Evolutionary conservation across 2,329 filamentous ascomycete genomes (phyloP).

Genomic region (Alternaria alternata): DNA sequence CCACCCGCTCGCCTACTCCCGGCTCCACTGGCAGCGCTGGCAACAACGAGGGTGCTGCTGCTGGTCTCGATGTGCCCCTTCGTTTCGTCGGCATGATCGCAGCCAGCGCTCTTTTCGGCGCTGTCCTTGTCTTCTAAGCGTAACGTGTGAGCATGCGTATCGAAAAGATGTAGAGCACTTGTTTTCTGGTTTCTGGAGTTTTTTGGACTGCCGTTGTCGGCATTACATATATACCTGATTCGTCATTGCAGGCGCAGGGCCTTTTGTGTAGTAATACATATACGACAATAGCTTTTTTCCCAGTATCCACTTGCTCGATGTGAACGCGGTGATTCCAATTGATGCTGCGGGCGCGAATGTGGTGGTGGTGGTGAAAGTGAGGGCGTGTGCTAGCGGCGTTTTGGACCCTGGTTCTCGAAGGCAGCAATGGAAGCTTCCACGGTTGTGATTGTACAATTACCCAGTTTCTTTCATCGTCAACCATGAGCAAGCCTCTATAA

Average conservation of each 20-base stretch:
- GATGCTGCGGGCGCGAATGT: neutral
- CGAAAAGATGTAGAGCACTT: constrained; percentile 12
- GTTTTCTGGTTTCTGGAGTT: constrained; percentile 12
- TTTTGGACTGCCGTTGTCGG: constrained; percentile 3
- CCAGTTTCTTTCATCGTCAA: neutral
- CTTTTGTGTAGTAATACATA: constrained; percentile 21
- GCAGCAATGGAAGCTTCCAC: constrained; percentile 19
- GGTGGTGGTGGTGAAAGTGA: neutral
- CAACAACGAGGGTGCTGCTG: constrained; percentile 26
- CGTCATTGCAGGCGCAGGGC: constrained; percentile 18
- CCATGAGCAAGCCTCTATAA: neutral
- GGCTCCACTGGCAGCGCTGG: constrained; percentile 15
- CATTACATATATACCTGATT: constrained; percentile 17
- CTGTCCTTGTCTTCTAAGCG: constrained; percentile 41
- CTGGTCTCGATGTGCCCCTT: constrained; percentile 37
- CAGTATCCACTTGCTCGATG: neutral
- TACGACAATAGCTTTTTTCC: neutral
- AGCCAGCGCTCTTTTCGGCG: constrained; percentile 44
- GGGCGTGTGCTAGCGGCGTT: neutral
- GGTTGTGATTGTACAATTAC: neutral
- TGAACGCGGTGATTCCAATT: neutral
- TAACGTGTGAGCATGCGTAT: constrained; percentile 9
- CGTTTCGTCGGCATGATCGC: constrained; percentile 41
- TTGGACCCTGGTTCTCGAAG: constrained; percentile 13
- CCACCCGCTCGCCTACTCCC: constrained; percentile 33